phyloP scores from a whole-genome alignment of 352 stramenopile species.

The Phytophthora boehmeriae region DNA sequence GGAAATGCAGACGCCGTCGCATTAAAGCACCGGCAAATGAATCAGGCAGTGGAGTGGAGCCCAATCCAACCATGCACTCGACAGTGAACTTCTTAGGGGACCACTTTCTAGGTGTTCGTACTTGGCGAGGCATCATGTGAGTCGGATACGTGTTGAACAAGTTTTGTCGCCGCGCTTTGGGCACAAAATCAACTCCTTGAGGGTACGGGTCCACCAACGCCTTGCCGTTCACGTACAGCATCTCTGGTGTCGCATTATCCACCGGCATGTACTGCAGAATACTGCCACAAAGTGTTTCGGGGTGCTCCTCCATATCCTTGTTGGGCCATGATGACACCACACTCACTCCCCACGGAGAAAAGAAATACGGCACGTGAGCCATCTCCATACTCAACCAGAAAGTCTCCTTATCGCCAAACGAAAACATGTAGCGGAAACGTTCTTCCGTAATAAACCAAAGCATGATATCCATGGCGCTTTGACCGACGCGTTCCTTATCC shows the following conservation, averaged over 20 bases:
- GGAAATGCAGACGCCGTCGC: slow-evolving; percentile 45
- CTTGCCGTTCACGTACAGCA: slow-evolving; percentile 35
- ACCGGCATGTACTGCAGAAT: slow-evolving; percentile 34
- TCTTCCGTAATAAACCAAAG: slow-evolving; percentile 41
- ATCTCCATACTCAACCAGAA: slow-evolving; percentile 54
- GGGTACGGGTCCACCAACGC: slow-evolving; percentile 31
- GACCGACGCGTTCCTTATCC: slow-evolving; percentile 38
- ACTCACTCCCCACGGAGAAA: slow-evolving; percentile 47
- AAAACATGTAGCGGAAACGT: slow-evolving; percentile 36
- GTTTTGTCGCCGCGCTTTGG: slow-evolving; percentile 29
- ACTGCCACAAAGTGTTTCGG: slow-evolving; percentile 31
- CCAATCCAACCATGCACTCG: slow-evolving; percentile 58
- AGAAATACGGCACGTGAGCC: slow-evolving; percentile 41
- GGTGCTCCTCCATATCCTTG: slow-evolving; percentile 39
- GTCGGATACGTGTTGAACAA: slow-evolving; percentile 56
- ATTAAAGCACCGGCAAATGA: slow-evolving; percentile 40
- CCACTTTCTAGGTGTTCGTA: slow-evolving; percentile 20
- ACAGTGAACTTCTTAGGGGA: slow-evolving; percentile 25
- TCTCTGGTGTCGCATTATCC: slow-evolving; percentile 24
- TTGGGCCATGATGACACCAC: slow-evolving; percentile 41
- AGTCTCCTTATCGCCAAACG: slow-evolving; percentile 49
- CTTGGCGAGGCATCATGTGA: slow-evolving; percentile 55
- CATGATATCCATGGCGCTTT: slow-evolving; percentile 37
- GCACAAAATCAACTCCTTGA: slow-evolving; percentile 27
- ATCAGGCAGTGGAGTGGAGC: slow-evolving; percentile 43